A percentile compares a stretch with the other conserved stretches of the same genome.
phyloP scores from a whole-genome alignment of 345 rosid species.

The Salix caprea region DNA sequence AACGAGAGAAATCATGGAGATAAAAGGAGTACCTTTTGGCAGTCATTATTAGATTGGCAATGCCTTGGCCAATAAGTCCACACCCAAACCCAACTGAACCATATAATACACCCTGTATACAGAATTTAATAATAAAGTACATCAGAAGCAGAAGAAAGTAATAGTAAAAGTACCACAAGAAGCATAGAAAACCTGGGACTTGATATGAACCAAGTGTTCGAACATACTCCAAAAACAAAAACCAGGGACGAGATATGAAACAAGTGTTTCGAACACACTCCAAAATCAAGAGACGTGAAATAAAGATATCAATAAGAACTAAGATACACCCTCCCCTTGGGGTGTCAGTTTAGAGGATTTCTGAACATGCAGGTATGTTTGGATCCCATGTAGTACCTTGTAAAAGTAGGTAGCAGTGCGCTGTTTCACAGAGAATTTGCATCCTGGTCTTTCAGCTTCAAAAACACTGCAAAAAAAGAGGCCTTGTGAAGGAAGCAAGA shows the following conservation, averaged over 20 bases:
- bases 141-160: background rate
- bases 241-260: too few relatives aligned
- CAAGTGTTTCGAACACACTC: background rate
- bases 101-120: slow-evolving; percentile 70
- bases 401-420: slow-evolving; percentile 16
- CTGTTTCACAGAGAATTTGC: slow-evolving; percentile 6
- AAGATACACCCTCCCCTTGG: background rate
- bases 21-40: slow-evolving; percentile 62
- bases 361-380: background rate
- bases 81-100: slow-evolving; percentile 92
- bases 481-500: background rate
- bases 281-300: background rate
- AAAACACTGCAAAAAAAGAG: slow-evolving; percentile 7
- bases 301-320: background rate
- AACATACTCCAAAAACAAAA: too few relatives aligned
- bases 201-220: background rate
- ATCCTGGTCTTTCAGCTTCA: slow-evolving; percentile 25
- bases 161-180: background rate
- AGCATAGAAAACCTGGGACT: background rate
- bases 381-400: slow-evolving; percentile 5
- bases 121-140: background rate
- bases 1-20: background rate
- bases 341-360: background rate
- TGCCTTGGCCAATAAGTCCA: slow-evolving; percentile 89
- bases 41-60: slow-evolving; percentile 87